Percentiles rank a stretch among this genome's conserved stretches.
These are phyloP conservation scores for Penicillium crystallinum DNA, from an alignment of 495 filamentous ascomycete genomes.

Conservation along the genomic window DNA sequence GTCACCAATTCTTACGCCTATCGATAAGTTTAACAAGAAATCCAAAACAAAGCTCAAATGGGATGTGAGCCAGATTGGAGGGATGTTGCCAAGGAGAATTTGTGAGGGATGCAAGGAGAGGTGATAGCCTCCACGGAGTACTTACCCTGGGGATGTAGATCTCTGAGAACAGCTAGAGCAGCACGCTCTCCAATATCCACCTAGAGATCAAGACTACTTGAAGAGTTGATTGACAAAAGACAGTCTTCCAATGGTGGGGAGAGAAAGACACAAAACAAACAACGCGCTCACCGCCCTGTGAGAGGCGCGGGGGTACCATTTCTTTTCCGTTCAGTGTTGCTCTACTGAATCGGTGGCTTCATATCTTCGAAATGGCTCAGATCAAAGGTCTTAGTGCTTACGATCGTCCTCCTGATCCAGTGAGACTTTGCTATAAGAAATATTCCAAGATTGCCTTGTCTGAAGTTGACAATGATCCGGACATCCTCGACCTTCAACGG, in stretches of 20 bases:
- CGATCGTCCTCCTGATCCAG: constrained; percentile 59
- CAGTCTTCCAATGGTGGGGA: constrained; percentile 20
- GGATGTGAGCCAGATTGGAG: constrained; percentile 9
- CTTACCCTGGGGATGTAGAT: constrained; percentile 1
- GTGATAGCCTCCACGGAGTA: neutral
- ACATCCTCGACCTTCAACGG: constrained; percentile 47
- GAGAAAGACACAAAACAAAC: constrained; percentile 33
- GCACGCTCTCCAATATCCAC: neutral
- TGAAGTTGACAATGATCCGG: constrained; percentile 41
- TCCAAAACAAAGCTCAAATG: neutral
- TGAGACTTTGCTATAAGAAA: constrained; percentile 62
- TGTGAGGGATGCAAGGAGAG: constrained; percentile 15
- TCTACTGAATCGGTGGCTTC: neutral
- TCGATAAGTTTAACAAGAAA: constrained; percentile 5
- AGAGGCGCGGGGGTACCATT: constrained; percentile 30
- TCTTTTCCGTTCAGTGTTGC: constrained; percentile 1
- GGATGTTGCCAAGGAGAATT: constrained; percentile 12
- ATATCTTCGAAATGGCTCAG: constrained; percentile 27
- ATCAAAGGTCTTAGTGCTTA: constrained; percentile 59
- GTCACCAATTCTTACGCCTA: constrained; percentile 1
- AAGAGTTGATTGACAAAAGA: constrained; percentile 28
- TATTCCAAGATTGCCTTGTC: constrained; percentile 44
- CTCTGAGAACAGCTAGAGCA: constrained; percentile 2
- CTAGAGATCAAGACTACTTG: constrained; percentile 1
- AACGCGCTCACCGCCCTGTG: constrained; percentile 19